Conservation (phyloP, 139 green algal species). For the Tetraselmis chui region DNA sequence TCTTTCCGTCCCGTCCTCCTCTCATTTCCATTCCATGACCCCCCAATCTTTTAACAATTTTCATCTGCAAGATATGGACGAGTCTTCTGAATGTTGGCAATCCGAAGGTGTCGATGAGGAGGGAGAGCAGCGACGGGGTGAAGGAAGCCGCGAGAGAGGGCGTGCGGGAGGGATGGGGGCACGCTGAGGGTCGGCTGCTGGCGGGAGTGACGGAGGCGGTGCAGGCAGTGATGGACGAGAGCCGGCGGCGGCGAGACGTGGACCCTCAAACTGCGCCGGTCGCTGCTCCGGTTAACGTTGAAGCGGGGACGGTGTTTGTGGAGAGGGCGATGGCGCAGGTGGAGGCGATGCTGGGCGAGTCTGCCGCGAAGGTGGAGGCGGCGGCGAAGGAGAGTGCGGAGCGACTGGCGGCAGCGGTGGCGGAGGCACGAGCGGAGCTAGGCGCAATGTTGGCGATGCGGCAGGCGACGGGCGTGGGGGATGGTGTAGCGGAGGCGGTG, state of each 20-base stretch:
- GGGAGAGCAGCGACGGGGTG: neutral
- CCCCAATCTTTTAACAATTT: no score
- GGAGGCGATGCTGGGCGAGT: neutral
- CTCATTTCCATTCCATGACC: no score
- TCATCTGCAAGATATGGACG: no score
- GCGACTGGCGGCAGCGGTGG: neutral
- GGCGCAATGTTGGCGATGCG: neutral
- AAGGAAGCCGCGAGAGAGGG: neutral
- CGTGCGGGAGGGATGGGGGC: neutral
- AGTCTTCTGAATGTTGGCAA: no score
- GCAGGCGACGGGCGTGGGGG: neutral
- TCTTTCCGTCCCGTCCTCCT: no score
- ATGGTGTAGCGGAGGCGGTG: neutral
- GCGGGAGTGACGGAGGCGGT: neutral
- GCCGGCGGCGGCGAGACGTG: no score
- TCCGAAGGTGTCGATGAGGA: no score
- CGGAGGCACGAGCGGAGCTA: no score
- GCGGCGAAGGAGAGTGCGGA: neutral
- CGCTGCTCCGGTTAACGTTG: no score
- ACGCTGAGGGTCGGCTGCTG: neutral
- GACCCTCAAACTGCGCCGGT: neutral
- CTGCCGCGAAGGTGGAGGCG: neutral
- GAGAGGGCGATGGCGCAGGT: neutral
- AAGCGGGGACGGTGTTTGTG: neutral
- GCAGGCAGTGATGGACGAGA: neutral